Base-by-base conservation (phyloP, 495 filamentous ascomycete species). In the Lasiosphaeris hirsuta region DNA sequence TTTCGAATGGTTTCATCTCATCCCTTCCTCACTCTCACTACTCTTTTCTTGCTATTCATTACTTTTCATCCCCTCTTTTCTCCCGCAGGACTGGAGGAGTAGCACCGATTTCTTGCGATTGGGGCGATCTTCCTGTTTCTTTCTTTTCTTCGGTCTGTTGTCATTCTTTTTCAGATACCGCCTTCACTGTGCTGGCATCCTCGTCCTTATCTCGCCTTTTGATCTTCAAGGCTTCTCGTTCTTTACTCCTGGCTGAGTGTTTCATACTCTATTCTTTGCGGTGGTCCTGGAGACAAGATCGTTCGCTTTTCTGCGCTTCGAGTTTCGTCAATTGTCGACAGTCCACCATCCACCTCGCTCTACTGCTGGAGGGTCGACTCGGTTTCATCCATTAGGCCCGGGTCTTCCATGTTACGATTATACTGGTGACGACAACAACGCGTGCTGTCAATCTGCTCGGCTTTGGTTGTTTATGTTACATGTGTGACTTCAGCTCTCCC, bases 211-310 rank as follows among this genome's bases (percentile, higher is more conserved):
- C 51, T 56, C 46, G 14, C 37, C 19, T 10, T 42, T 42, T 35
- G 10, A 33, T 43, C 8, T 13, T 7, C 39, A 39, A 17, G 23
- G 10, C 38, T 36, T 17, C 42, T n/a, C 37, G 8, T 40, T 57
- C 46, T 47, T 33, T 46, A 46, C 58, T 60, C 58, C 52, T 50
- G 58, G 58, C 34, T 23, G 58, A 46, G 58, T 50, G 44, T 18
- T 33, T 34, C 38, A 38, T 23, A 14, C 14, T 18, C 39, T 59
- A 13, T 49, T 44, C 10, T 10, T 38, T 44, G 3, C 30, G 8
- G 8, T 23, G n/a, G 53, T 55, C 41, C 41, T 55, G 30, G 15
- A 7, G 41, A 39, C 51, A 38, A 4, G 3, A 13, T 9, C 13
- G 13, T 19, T 45, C 5, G n/a, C n/a, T 49, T 30, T 30, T 30